Evolutionary conservation across 306 rosid species (phyloP).

Genomic region (Dalbergia cochinchinensis): DNA sequence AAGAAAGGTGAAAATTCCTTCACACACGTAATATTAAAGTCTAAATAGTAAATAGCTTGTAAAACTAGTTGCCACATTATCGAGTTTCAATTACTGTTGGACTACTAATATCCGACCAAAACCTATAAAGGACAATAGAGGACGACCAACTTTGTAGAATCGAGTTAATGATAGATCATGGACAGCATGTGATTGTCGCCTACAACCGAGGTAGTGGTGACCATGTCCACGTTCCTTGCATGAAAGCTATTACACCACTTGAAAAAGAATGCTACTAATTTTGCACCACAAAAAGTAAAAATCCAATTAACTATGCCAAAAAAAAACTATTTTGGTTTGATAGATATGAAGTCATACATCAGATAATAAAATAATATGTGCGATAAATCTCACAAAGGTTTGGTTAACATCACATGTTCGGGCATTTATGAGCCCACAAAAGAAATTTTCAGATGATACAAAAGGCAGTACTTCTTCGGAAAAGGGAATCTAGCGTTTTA

Average conservation of each 20-base stretch:
- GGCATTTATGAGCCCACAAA: background rate
- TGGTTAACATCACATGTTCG: background rate
- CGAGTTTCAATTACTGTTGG: too few relatives aligned
- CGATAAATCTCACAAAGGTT: background rate
- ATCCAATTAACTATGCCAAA: background rate
- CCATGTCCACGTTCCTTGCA: conserved; percentile 53
- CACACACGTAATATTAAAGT: too few relatives aligned
- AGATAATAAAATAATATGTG: too few relatives aligned
- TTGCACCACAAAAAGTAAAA: background rate
- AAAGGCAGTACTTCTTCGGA: background rate
- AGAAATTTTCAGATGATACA: background rate
- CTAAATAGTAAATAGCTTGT: background rate
- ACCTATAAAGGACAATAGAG: background rate
- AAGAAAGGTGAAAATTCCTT: too few relatives aligned
- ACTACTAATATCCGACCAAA: background rate
- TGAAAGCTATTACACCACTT: conserved; percentile 33
- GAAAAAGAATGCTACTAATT: background rate
- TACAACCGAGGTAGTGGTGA: conserved; percentile 10
- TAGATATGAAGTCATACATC: too few relatives aligned
- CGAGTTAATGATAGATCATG: conserved; percentile 44
- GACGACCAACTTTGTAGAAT: conserved; percentile 32
- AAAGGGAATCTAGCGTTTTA: too few relatives aligned
- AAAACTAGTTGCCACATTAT: background rate
- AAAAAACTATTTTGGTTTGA: too few relatives aligned
- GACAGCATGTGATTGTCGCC: conserved; percentile 47